Evolutionary conservation across 768 basidiomycete genomes (phyloP), one percentile per base, ranked within the genome.

Genomic region (Suillus fuscotomentosus): DNA sequence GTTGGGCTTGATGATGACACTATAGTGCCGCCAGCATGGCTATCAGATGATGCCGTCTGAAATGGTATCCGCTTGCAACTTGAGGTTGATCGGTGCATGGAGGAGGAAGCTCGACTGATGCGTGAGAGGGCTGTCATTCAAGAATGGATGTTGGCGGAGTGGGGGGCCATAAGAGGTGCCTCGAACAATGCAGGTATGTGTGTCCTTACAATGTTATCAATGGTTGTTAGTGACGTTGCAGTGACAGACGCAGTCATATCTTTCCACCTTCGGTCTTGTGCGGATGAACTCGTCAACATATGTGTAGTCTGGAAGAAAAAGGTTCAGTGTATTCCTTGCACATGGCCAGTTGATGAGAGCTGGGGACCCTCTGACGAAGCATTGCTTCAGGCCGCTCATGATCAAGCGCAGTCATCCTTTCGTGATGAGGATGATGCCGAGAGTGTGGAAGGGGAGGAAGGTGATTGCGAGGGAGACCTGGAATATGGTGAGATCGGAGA

Each of bases 101-200:
- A 79, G 60, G 76, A 79, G 56, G 66, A 66, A 13, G 56, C 15
- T 13, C 43, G 56, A 17, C 48, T 77, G 24, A 14, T 17, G n/a
- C 48, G 31, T 7, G 72, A 75, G 62, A n/a, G 66, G 36, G 34
- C 43, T 17, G 48, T 63, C 14, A 56, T 77, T 66, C 70, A 69
- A 56, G 66, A 66, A 38, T 77, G 76, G 76, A 65, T 72, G 54
- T 34, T 57, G 7, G 69, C 69, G 51, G 75, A 77, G 48, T 77
- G 76, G 76, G 53, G n/a, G 2, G 11, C 22, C 0, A 20, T 61
- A 8, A 1, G 27, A 45, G 34, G n/a, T 53, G 60, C 63, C n/a
- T 34, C 5, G n/a, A n/a, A 43, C 14, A 55, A 14, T 22, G 62
- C 67, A 64, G 63, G 65, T 67, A 38, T 1, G 60, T 60, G 54